Percentiles rank a stretch among this genome's conserved stretches.
Evolutionary conservation across 2,329 filamentous ascomycete species (phyloP).

Genomic region (Cladophialophora psammophila): DNA sequence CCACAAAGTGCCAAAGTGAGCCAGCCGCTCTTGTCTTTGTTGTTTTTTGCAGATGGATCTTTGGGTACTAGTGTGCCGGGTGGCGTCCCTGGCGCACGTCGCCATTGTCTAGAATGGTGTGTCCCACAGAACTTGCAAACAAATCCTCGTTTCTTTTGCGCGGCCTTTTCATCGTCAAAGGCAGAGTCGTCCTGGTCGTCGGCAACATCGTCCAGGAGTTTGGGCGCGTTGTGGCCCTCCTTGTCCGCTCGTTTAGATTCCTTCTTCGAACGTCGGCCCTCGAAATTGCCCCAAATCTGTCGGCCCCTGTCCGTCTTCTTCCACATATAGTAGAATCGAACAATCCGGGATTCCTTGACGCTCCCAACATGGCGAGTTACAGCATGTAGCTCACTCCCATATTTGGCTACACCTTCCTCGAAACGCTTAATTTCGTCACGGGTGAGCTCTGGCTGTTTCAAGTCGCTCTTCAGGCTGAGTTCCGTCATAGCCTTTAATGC

Average conservation of each 20-base stretch:
- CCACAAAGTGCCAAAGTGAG: slow-evolving; percentile 85
- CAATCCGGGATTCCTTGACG: slow-evolving; percentile 78
- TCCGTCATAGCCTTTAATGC: slow-evolving; percentile 74
- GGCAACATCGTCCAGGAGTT: slow-evolving; percentile 89
- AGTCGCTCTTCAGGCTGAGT: slow-evolving; percentile 70
- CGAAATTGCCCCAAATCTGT: slow-evolving; percentile 88
- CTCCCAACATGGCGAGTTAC: slow-evolving; percentile 84
- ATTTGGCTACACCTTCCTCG: slow-evolving; percentile 88
- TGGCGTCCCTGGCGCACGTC: slow-evolving; percentile 80
- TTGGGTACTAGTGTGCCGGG: slow-evolving; percentile 73
- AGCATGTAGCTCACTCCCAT: slow-evolving; percentile 84
- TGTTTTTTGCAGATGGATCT: slow-evolving; percentile 68
- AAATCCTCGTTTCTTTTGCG: slow-evolving; percentile 79
- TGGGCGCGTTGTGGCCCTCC: slow-evolving; percentile 69
- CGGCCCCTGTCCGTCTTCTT: slow-evolving; percentile 89
- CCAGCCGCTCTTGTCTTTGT: slow-evolving; percentile 77
- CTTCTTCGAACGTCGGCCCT: slow-evolving; percentile 88
- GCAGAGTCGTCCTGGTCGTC: slow-evolving; percentile 94
- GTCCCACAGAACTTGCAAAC: slow-evolving; percentile 92
- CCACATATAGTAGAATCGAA: slow-evolving; percentile 97
- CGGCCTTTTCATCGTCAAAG: slow-evolving; percentile 87
- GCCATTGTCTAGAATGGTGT: slow-evolving; percentile 85
- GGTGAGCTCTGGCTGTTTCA: slow-evolving; percentile 84
- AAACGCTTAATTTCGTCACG: slow-evolving; percentile 85
- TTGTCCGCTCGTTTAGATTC: slow-evolving; percentile 71